Evolutionary conservation across 2,329 filamentous ascomycete genomes (phyloP).

Genomic region (Arthrobotrys megalospora): DNA sequence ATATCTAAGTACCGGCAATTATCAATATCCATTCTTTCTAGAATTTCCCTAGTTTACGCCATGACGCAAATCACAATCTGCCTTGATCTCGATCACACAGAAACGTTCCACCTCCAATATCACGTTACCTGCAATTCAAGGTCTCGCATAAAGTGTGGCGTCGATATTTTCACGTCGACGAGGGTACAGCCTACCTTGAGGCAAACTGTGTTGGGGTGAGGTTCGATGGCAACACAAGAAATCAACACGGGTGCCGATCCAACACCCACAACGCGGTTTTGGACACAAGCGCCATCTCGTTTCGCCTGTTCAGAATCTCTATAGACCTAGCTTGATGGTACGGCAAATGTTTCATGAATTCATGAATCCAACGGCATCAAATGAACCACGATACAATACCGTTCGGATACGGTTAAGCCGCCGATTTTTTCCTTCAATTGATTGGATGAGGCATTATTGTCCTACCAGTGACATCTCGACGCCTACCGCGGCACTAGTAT

Average conservation of each 20-base stretch:
- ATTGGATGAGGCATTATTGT: background rate
- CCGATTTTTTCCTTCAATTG: no score
- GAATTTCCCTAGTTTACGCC: background rate
- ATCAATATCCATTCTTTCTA: conserved; percentile 13
- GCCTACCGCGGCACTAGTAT: no score
- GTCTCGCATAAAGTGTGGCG: conserved; percentile 55
- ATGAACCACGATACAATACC: background rate
- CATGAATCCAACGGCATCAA: conserved; percentile 11
- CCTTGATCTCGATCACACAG: conserved; percentile 35
- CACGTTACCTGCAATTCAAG: conserved; percentile 52
- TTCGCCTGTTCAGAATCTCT: conserved; percentile 1
- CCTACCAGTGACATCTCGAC: background rate
- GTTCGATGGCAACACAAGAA: conserved; percentile 30
- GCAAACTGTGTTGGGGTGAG: conserved; percentile 50
- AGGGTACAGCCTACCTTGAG: conserved; percentile 19
- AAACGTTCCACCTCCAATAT: conserved; percentile 11
- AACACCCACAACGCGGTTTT: conserved; percentile 50
- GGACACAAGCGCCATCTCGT: conserved; percentile 22
- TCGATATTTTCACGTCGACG: conserved; percentile 1
- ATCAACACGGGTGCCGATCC: conserved; percentile 49
- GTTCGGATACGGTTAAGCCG: background rate
- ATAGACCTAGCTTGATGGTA: background rate
- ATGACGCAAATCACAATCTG: conserved; percentile 47
- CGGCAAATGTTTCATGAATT: conserved; percentile 38
- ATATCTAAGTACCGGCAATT: background rate